Percentiles rank a stretch among this genome's conserved stretches.
Conservation (phyloP, 108 stramenopile species). For the Nannochloropsis salina region DNA sequence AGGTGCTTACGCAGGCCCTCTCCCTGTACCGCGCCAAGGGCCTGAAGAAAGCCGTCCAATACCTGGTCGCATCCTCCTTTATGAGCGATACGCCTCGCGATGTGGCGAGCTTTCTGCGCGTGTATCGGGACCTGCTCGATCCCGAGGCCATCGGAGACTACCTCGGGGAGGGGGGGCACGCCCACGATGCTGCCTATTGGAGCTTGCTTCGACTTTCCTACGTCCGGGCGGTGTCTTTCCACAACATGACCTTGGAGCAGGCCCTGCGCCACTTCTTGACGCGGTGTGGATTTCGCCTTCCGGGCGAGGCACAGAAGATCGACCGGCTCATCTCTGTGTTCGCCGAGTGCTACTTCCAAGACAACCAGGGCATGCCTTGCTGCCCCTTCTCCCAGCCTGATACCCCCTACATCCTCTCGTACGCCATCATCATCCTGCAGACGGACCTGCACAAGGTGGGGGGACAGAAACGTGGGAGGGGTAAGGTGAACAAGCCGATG, state of each 20-base stretch:
- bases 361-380: conserved; percentile 61
- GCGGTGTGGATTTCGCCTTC: conserved; percentile 85
- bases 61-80: conserved; percentile 76
- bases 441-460: conserved; percentile 78
- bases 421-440: conserved; percentile 97
- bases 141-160: conserved; percentile 76
- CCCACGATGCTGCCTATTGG: conserved; percentile 19
- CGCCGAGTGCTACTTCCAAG: conserved; percentile 87
- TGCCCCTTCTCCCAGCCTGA: conserved; percentile 56
- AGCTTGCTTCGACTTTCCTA: conserved; percentile 45
- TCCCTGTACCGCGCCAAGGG: conserved; percentile 69
- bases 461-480: conserved; percentile 48
- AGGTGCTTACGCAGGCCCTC: conserved; percentile 58
- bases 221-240: conserved; percentile 80
- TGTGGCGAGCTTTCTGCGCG: conserved; percentile 72
- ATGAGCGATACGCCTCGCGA: conserved; percentile 80
- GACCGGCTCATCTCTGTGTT: conserved; percentile 81
- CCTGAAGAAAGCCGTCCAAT: conserved; percentile 83
- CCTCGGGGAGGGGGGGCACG: conserved; percentile 65
- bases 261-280: conserved; percentile 79
- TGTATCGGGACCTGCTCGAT: conserved; percentile 72
- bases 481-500: conserved; percentile 62
- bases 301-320: conserved; percentile 94
- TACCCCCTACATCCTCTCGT: conserved; percentile 80
- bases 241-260: conserved; percentile 83